Percentiles rank a stretch among this genome's conserved stretches.
These are phyloP conservation scores for Cryptococcus sp. DNA, from an alignment of 1,284 basidiomycete genomes.

Conservation along the genomic window DNA sequence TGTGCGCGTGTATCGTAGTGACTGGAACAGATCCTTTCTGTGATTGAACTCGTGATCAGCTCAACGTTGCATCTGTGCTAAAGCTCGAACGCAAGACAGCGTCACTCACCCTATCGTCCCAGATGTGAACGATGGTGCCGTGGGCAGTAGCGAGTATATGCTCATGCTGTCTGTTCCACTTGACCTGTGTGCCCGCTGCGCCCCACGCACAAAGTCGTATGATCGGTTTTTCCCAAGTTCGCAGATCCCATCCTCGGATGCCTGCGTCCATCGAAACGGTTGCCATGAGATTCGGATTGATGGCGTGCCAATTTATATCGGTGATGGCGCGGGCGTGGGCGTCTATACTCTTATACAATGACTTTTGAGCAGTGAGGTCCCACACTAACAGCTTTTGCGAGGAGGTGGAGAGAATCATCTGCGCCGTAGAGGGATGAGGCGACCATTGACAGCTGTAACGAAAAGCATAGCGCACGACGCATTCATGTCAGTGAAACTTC, in stretches of 20 bases:
- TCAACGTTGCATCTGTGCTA: not conserved
- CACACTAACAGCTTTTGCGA: conserved; percentile 95
- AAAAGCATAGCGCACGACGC: no score
- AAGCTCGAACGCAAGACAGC: no score
- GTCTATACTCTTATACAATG: conserved; percentile 76
- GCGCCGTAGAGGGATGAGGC: conserved; percentile 77
- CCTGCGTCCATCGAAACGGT: conserved; percentile 57
- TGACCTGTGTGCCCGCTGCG: conserved; percentile 73
- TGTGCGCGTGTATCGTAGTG: conserved; percentile 72
- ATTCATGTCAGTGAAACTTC: no score
- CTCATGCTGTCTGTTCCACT: conserved; percentile 86
- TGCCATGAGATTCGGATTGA: conserved; percentile 66
- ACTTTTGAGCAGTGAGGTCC: conserved; percentile 70
- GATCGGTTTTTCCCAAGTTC: conserved; percentile 46
- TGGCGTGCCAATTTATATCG: conserved; percentile 93
- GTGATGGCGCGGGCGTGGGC: conserved; percentile 91
- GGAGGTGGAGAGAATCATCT: conserved; percentile 93
- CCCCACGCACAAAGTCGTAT: conserved; percentile 54
- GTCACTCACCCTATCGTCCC: conserved; percentile 41
- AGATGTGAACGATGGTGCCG: conserved; percentile 64
- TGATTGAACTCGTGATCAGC: not conserved
- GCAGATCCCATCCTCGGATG: conserved; percentile 74
- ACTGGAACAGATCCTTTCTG: conserved; percentile 88
- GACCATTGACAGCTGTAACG: conserved; percentile 81
- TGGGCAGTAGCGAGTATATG: conserved; percentile 87